Percentiles rank a stretch among this genome's conserved stretches.
These are phyloP conservation scores for Backusella circina DNA, from an alignment of 192 early-diverging fungal species.

Conservation along the genomic window DNA sequence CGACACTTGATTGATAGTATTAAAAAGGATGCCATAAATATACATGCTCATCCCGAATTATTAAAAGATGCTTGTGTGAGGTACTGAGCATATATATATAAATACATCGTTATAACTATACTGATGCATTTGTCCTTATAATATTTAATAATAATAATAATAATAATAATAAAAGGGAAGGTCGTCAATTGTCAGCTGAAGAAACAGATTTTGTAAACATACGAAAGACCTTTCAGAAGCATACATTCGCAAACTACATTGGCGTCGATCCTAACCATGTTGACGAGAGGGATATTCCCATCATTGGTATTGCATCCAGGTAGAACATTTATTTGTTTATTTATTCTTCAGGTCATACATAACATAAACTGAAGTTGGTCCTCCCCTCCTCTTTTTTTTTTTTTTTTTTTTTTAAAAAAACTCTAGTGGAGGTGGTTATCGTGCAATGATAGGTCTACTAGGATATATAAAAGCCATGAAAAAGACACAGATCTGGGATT, in stretches of 20 bases:
- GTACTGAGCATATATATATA: not conserved
- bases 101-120: not conserved
- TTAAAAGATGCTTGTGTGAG: constrained; percentile 8
- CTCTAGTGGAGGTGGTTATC: constrained; percentile 72
- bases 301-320: constrained; percentile 66
- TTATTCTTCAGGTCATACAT: not conserved
- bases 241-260: constrained; percentile 74
- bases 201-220: constrained; percentile 44
- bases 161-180: constrained; percentile 36
- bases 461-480: constrained; percentile 69
- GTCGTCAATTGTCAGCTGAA: constrained; percentile 36
- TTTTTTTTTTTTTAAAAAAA: too few species aligned
- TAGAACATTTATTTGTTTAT: constrained; percentile 10
- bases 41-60: not conserved
- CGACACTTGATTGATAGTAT: constrained; percentile 16
- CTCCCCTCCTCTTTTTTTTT: not conserved
- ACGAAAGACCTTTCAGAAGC: constrained; percentile 46
- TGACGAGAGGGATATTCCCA: constrained; percentile 64
- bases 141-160: too few species aligned
- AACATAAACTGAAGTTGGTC: not conserved
- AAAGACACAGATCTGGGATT: constrained; percentile 63
- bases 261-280: constrained; percentile 59
- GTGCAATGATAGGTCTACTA: constrained; percentile 59
- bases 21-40: not conserved
- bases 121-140: too few species aligned